Base-by-base conservation (phyloP, 2,329 filamentous ascomycete species). In the Penicillium glabrum region DNA sequence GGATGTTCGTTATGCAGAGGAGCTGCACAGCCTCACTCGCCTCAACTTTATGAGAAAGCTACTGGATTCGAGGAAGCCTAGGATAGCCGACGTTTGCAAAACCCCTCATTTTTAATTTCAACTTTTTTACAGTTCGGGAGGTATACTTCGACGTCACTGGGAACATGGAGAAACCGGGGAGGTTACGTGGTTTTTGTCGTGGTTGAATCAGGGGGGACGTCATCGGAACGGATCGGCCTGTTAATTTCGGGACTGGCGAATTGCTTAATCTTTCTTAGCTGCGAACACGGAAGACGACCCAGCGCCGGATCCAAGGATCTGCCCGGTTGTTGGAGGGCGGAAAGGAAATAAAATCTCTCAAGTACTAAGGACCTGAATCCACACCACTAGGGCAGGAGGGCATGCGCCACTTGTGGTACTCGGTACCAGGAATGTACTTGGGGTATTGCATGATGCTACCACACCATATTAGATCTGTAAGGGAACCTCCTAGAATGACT, bases 11-110 rank as follows among this genome's bases (percentile, higher is more conserved):
- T 46, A 48, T 60, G 57, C 47, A 55, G 60, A 56, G 46, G 54
- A 52, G 47, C 21, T 65, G 69, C 69, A 71, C 69, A 71, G 69
- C 69, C 69, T 71, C 69, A 68, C 48, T 62, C 41, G 50, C 41
- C 50, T 53, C 41, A 46, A 46, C 27, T 23, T 45, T 37, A 45
- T 45, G 26, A 48, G 24, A 39, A 21, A 41, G 24, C 24, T 24
- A 39, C 23, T 51, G 24, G 21, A 53, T 41, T 24, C 8, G 26
- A 29, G 50, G 27, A 26, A 13, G 19, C 21, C 35, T 39, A 41
- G 33, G 24, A 50, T 50, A 50, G 35, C 47, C 47, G 33, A 50
- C n/a, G 1, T n/a, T 8, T 39, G 5, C 35, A 19, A 39, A 10
- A n/a, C 35, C 33, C 11, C 31, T 19, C 24, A 35, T 26, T 19